phyloP scores from a whole-genome alignment of 2,329 filamentous ascomycete genomes.

The Trichoderma brevicompactum region DNA sequence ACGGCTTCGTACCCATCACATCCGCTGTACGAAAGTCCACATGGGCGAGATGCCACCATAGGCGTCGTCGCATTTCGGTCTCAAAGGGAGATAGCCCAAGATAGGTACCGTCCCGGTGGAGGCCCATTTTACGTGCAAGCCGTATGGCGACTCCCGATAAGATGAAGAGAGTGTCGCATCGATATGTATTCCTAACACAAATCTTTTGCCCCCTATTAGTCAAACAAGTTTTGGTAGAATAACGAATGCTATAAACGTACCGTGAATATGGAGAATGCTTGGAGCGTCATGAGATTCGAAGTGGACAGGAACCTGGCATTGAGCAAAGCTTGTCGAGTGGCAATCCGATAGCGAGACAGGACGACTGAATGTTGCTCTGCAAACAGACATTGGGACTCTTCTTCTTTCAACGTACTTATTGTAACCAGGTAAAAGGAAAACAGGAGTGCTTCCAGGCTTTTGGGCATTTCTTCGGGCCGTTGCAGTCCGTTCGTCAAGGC shows the following conservation, averaged over 20 bases:
- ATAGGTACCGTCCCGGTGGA: constrained; percentile 10
- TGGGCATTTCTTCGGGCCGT: not conserved
- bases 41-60: constrained; percentile 69
- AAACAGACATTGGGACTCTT: not conserved
- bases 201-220: not conserved
- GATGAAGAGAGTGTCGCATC: constrained; percentile 16
- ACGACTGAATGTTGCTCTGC: not conserved
- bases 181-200: constrained; percentile 4
- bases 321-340: constrained; percentile 14
- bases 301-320: constrained; percentile 15
- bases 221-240: not conserved
- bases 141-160: constrained; percentile 17
- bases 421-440: constrained; percentile 6
- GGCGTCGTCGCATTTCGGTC: constrained; percentile 66
- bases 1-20: constrained; percentile 60
- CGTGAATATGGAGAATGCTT: constrained; percentile 4
- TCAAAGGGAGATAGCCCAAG: constrained; percentile 55
- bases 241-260: not conserved
- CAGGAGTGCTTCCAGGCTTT: constrained; percentile 1
- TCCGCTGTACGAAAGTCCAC: constrained; percentile 61
- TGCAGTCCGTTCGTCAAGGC: not conserved
- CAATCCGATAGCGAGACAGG: not conserved
- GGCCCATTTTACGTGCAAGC: constrained; percentile 17
- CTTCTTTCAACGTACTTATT: not conserved
- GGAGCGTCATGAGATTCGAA: constrained; percentile 6